Base-by-base conservation (phyloP, 805 yeast genomes). In the Lachancea lanzarotensis region DNA sequence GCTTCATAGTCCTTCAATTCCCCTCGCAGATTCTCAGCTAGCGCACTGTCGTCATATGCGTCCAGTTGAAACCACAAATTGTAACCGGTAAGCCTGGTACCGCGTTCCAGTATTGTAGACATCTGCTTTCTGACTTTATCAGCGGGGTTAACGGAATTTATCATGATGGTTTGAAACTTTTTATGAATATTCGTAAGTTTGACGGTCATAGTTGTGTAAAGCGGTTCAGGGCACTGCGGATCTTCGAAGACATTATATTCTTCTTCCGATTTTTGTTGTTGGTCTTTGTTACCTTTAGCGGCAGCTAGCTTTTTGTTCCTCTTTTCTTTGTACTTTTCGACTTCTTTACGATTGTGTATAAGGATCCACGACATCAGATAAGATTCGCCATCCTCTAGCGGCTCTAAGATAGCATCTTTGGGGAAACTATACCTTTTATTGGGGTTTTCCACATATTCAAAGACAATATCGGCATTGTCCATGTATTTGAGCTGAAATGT, bases 31-130 rank as follows among this genome's bases (percentile, higher is more conserved):
- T 71, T 69, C 53, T 85, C 93, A 0, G 85, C 84, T 38, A 84
- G 54, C 1, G 65, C 63, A 50, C 81, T 86, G 59, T 85, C 93
- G 43, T 78, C 76, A 38, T 76, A 72, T 0, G 88, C 90, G 61
- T 84, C 93, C 10, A 91, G 71, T 54, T 84, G 87, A 56, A 82
- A 86, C 96, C 96, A 89, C 17, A 88, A 67, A 58, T 83, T 76
- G 53, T 78, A 78, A 29, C 76, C 76, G 5, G 82, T 67, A 2
- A 79, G 65, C 46, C 88, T 71, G 1, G 71, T 69, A 1, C 96
- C 95, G 16, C 64, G 67, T 13, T 69, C 67, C 45, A 88, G 60
- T 3, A 82, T 74, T 9, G 71, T 66, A 33, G 72, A 70, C 96
- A 91, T 88, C 16, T 72, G 65, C 15, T 66, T 63, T 40, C 73